Conservation (phyloP, 1,284 basidiomycete genomes). For the Heterobasidion annosum region DNA sequence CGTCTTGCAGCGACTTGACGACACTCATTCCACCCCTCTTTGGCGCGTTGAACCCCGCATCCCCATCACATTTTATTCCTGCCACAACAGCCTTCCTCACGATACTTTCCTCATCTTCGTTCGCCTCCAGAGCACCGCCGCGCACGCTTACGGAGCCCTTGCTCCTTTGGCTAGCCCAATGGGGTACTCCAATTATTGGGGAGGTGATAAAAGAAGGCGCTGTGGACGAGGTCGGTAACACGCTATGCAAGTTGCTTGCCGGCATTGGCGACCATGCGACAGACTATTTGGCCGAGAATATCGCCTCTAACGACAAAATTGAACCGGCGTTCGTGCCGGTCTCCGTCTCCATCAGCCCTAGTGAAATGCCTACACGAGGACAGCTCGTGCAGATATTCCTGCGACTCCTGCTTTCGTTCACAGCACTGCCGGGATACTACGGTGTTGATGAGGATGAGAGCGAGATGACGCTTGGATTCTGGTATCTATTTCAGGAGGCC, state of each 20-base stretch:
- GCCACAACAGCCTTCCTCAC: conserved; percentile 72
- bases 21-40: conserved; percentile 56
- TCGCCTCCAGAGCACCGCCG: conserved; percentile 63
- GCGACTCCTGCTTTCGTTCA: conserved; percentile 63
- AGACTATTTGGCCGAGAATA: conserved; percentile 65
- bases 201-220: conserved; percentile 32
- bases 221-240: conserved; percentile 50
- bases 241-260: conserved; percentile 70
- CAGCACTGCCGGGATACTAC: conserved; percentile 67
- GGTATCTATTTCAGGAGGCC: conserved; percentile 84
- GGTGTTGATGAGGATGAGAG: conserved; percentile 80
- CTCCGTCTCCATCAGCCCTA: conserved; percentile 7
- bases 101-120: conserved; percentile 63
- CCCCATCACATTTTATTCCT: conserved; percentile 36
- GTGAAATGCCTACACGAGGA: conserved; percentile 23
- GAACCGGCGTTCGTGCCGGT: conserved; percentile 15
- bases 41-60: conserved; percentile 41
- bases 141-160: conserved; percentile 76
- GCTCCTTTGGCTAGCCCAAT: conserved; percentile 59
- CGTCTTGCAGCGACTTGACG: conserved; percentile 42
- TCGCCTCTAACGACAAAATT: conserved; percentile 35
- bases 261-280: conserved; percentile 82
- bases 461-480: conserved; percentile 80
- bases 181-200: conserved; percentile 47
- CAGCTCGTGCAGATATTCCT: conserved; percentile 67